Base-by-base conservation (phyloP, 371 early-diverging fungal genomes). In the Mucor sp. region DNA sequence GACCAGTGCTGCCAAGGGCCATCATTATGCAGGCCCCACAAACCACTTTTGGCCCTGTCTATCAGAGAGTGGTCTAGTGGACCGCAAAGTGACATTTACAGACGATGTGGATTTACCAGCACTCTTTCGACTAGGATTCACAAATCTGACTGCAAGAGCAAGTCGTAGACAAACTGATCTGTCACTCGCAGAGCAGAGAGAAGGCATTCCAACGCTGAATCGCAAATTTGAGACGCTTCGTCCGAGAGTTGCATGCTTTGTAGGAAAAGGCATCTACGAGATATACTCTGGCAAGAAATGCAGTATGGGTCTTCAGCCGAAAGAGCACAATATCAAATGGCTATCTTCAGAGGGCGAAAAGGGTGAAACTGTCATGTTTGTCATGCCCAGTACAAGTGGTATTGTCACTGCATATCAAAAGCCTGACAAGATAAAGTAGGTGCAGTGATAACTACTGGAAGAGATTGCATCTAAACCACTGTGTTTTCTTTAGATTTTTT, bases 1-100 rank as follows among this genome's bases (percentile, higher is more conserved):
- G 5, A 72, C 74, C 9, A 89, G 88, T 60, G 81, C 89, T 15
- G 69, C 79, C 17, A 80, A 69, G 62, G 84, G 87, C 11, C 90
- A 90, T 64, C 93, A 94, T 74, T 94, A 88, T 80, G 88, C 91
- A 14, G 85, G 85, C 28, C 89, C 88, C 3, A 87, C 81, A 4
- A 94, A 94, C 74, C 88, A 84, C 65, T 93, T 94, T 74, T 94
- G 94, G 94, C 85, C 85, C 1, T 90, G 91, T 66, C 70, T 94
- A 19, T 86, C 78, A 25, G 84, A 85, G 37, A 87, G 89, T 35
- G 88, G 86, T 63, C 60, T 84, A 25, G 72, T 79, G 28, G 63
- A 77, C 23, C 53, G 69, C 19, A 67, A 44, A 30, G 63, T 91
- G 33, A 78, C 76, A 3, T 83, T 69, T 50, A 53, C 73, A 27